Conservation (phyloP, 2,329 filamentous ascomycete species). For the Diplodia sapinea region DNA sequence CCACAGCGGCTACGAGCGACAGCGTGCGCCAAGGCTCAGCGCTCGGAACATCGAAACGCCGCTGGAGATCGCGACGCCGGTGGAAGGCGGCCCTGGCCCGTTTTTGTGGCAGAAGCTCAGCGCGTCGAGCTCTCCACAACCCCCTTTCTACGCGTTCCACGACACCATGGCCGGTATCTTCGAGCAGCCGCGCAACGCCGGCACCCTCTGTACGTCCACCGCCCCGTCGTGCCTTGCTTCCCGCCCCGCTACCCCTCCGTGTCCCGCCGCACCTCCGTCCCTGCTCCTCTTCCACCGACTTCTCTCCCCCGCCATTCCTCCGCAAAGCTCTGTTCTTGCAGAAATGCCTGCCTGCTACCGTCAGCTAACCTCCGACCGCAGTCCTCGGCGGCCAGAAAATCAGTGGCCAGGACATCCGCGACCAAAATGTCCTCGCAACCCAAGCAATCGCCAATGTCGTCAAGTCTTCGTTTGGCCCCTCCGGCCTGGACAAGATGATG, state of each 20-base stretch:
- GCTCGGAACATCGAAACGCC: conserved; percentile 29
- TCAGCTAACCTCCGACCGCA: conserved; percentile 47
- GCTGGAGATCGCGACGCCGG: conserved; percentile 20
- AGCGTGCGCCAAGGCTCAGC: conserved; percentile 10
- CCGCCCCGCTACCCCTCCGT: conserved; percentile 9
- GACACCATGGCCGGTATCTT: conserved; percentile 88
- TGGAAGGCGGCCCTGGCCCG: conserved; percentile 19
- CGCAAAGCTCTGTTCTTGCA: not conserved
- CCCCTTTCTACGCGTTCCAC: conserved; percentile 31
- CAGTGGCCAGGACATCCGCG: conserved; percentile 92
- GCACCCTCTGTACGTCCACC: conserved; percentile 73
- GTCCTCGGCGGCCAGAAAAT: conserved; percentile 97
- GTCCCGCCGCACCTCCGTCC: conserved; percentile 7
- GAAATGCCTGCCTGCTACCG: not conserved
- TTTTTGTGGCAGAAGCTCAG: conserved; percentile 28
- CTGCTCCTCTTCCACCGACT: conserved; percentile 20
- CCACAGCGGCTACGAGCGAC: not conserved
- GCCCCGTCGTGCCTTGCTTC: not conserved
- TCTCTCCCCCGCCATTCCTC: conserved; percentile 11
- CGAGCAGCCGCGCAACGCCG: conserved; percentile 87
- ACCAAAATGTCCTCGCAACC: conserved; percentile 96
- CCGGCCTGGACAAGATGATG: conserved; percentile 99
- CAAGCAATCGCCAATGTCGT: conserved; percentile 98
- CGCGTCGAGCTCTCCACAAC: conserved; percentile 28
- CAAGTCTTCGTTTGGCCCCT: conserved; percentile 97